Conservation (phyloP, 768 basidiomycete species). For the Mycena metata region DNA sequence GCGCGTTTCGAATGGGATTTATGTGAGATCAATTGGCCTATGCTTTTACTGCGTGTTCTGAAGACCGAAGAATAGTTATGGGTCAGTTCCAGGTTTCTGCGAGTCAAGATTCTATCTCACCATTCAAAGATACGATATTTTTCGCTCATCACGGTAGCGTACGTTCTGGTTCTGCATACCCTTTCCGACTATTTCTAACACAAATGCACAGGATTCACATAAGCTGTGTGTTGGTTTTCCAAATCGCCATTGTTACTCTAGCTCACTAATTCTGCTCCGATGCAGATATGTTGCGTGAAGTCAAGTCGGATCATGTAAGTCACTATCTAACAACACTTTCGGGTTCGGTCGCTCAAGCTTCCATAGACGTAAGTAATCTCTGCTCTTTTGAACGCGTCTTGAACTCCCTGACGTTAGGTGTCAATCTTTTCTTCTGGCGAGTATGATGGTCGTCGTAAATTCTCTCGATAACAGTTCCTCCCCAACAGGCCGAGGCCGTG, state of each 20-base stretch:
- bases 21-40: not conserved
- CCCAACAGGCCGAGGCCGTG: not conserved
- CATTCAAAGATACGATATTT: slow-evolving; percentile 4
- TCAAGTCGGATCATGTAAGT: slow-evolving; percentile 10
- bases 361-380: not conserved
- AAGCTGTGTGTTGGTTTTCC: not conserved
- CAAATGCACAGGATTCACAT: not conserved
- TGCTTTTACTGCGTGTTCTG: not conserved
- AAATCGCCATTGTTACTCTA: not conserved
- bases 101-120: too few species aligned
- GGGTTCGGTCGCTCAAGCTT: not conserved
- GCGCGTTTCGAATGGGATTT: slow-evolving; percentile 6
- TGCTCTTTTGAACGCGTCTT: too few species aligned
- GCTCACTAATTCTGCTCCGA: too few species aligned
- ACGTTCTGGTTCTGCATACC: not conserved
- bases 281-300: slow-evolving; percentile 5
- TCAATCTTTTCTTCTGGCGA: not conserved
- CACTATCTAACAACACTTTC: not conserved
- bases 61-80: not conserved
- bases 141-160: not conserved
- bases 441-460: not conserved
- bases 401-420: not conserved
- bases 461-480: not conserved
- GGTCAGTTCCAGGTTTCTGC: too few species aligned
- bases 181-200: too few species aligned